Base-by-base conservation (phyloP, 768 basidiomycete species). In the Kwoniella dendrophila region DNA sequence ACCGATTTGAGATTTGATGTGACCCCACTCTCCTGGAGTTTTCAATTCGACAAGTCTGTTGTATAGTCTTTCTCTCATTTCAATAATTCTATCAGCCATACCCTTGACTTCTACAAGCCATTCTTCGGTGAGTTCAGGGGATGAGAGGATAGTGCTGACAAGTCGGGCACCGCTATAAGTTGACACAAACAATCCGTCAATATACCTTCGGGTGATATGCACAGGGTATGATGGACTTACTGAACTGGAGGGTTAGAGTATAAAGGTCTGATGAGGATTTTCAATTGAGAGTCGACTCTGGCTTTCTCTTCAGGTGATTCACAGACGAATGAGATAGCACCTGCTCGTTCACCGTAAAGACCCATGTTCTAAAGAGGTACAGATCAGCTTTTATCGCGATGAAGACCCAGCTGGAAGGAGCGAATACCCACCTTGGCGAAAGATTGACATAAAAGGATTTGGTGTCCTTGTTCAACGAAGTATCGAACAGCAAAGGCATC, bases 301-400 rank as follows among this genome's bases (percentile, higher is more conserved):
- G 86, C 82, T 49, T 88, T 88, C 49, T 88, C 84, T 47, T 90
- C 90, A 70, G 83, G 78, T 64, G 82, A 80, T 38, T 83, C 78
- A 8, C 87, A 83, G 43, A 81, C 79, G 73, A 99, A 78, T 18
- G 94, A 95, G 83, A 99, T 93, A 4, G 90, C 89, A n/a, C 96
- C 96, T 61, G 92, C 91, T 71, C 96, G 93, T 82, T 98, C 96
- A 62, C 93, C 95, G 78, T 99, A 99, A 41, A 99, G 85, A 55
- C 96, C 96, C 87, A 97, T 95, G 83, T 98, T 98, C 84, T 81
- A 50, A 10, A 47, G 14, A 16, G 18, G 49, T 34, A 59, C 34
- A 44, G 33, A 20, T 57, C 38, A 49, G 38, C 26, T 27, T 11
- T 29, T 24, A 6, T 12, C 18, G 30, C 16, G 16, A 26, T 11